Base-by-base conservation (phyloP, 2,329 filamentous ascomycete species). In the Ophiostoma ips region DNA sequence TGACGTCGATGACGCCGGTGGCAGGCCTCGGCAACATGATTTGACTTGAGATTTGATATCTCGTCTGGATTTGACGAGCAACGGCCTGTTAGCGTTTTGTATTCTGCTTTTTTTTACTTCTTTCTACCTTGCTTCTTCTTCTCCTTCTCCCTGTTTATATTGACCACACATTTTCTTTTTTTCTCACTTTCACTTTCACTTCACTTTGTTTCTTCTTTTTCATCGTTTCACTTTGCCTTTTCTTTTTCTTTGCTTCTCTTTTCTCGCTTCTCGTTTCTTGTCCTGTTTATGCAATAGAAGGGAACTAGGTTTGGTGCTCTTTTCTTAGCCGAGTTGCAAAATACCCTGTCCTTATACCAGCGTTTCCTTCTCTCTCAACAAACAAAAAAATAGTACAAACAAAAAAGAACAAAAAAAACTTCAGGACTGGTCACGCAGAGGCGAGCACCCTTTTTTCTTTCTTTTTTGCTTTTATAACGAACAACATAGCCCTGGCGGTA, bases 1-100 rank as follows among this genome's bases (percentile, higher is more conserved):
- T 47, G 43, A 37, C 65, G 49, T 57, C 60, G 1, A 62, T 68
- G 53, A 62, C 58, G 37, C 59, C 65, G 4, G 57, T 68, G 37
- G 65, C 71, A 33, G 65, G 64, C 30, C 58, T 69, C 31, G 60
- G 66, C 13, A 71, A 69, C 50, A 72, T 74, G 70, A 73, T 72
- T 56, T 72, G 38, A 34, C 10, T 12, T 38, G n/a, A n/a, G n/a
- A n/a, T n/a, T n/a, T n/a, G n/a, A n/a, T n/a, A 4, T 36, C 31
- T 36, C 36, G 15, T 38, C 19, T 38, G 15, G 24, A 24, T 48
- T 34, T 21, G 28, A 31, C 36, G 28, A 21, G 40, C 36, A 40
- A 18, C 9, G 3, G 10, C 30, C n/a, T n/a, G n/a, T n/a, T n/a
- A n/a, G n/a, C n/a, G n/a, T n/a, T n/a, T n/a, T n/a, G n/a, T n/a